Evolutionary conservation across 2,329 filamentous ascomycete genomes (phyloP), one percentile per base, ranked within the genome.

Genomic region (Colletotrichum sp.): DNA sequence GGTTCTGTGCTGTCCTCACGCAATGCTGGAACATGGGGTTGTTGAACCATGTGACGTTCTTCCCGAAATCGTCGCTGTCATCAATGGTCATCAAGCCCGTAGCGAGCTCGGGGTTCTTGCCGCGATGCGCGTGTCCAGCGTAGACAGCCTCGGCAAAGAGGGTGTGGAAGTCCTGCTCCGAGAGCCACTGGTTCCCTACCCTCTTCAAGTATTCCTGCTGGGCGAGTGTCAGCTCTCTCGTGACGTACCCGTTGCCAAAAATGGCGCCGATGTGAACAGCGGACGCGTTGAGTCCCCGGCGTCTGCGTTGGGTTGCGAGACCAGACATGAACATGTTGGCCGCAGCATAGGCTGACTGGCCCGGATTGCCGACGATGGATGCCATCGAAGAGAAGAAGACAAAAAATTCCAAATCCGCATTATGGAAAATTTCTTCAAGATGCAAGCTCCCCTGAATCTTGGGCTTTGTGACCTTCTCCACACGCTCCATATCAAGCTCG

Each of bases 261-360:
- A 89, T 78, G 9, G 78, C 65, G 2, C 85, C 84, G 6, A 88
- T 82, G 55, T 85, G 77, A 22, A 89, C 80, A 1, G 81, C 80
- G 1, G 84, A 85, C 0, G 77, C 87, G 8, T 83, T 80, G 2
- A 87, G 70, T 0, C 87, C 87, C 2, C 84, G 81, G 4, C 75
- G 77, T 0, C 84, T 72, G 6, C 89, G 79, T 8, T 86, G 80
- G 0, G 74, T 52, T 1, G 83, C 85, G 0, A 90, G 77, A 3
- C 76, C 77, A 80, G 83, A 90, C 8, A 76, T 75, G 80, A 83
- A 90, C 8, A 76, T 74, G 77, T 89, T 89, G 3, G 85, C 87
- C 0, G 87, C 86, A 0, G 81, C 78, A 72, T 91, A 91, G 77
- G 85, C 87, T 4, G 83, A 76, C 77, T 91, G 88, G 22, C 80